These are phyloP conservation scores for Volutella citrinella DNA, from an alignment of 2,329 filamentous ascomycete species.

Conservation along the genomic window DNA sequence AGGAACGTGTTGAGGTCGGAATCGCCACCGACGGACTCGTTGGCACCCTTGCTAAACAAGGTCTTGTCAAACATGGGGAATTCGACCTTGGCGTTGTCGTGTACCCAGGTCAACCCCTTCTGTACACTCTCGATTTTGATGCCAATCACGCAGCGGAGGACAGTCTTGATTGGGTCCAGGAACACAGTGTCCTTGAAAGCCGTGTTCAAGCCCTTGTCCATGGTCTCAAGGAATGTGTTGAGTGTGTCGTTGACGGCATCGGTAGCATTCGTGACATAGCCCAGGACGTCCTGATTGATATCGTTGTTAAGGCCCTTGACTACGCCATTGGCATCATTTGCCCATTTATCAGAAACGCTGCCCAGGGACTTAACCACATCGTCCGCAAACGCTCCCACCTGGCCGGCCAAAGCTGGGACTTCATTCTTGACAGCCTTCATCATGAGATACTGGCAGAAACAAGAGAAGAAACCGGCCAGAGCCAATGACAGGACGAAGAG, in stretches of 20 bases:
- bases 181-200: constrained; percentile 83
- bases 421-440: constrained; percentile 70
- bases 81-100: constrained; percentile 77
- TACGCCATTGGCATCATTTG: constrained; percentile 69
- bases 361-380: constrained; percentile 72
- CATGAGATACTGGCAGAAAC: constrained; percentile 79
- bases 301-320: constrained; percentile 68
- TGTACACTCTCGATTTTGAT: constrained; percentile 84
- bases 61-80: constrained; percentile 77
- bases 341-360: constrained; percentile 73
- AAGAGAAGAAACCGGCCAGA: constrained; percentile 76
- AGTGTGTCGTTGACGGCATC: constrained; percentile 80
- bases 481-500: constrained; percentile 85
- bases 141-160: constrained; percentile 83
- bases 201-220: constrained; percentile 67
- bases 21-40: constrained; percentile 56
- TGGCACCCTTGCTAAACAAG: constrained; percentile 78
- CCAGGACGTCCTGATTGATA: constrained; percentile 81
- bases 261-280: constrained; percentile 84
- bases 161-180: constrained; percentile 71
- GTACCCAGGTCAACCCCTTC: constrained; percentile 89
- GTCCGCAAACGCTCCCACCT: constrained; percentile 77
- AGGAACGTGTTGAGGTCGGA: constrained; percentile 68
- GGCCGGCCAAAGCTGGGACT: constrained; percentile 68
- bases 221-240: constrained; percentile 75